Conservation (phyloP, 2,329 filamentous ascomycete species). For the Ophiostoma quercus region DNA sequence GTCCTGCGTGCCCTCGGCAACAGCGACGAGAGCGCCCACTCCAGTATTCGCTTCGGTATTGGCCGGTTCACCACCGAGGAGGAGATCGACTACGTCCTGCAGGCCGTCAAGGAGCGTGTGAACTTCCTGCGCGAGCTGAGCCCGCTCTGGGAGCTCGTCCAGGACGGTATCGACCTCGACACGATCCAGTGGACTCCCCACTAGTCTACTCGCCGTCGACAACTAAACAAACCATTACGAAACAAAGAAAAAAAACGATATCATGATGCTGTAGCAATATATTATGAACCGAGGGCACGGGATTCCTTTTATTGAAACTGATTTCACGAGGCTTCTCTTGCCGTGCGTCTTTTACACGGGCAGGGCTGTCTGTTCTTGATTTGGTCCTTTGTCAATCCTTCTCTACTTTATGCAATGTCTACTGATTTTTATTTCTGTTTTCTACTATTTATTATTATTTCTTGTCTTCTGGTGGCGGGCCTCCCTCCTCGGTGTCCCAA, state of each 20-base stretch:
- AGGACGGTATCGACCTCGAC: conserved; percentile 91
- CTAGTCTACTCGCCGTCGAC: conserved; percentile 38
- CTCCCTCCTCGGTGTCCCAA: too few relatives aligned
- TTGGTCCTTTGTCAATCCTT: neutral
- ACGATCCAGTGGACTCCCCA: conserved; percentile 99
- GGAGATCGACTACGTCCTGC: conserved; percentile 96
- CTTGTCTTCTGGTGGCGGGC: too few relatives aligned
- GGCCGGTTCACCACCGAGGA: conserved; percentile 91
- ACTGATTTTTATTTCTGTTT: too few relatives aligned
- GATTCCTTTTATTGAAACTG: neutral
- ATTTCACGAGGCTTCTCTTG: neutral
- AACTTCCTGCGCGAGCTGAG: conserved; percentile 90
- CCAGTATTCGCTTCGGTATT: conserved; percentile 95
- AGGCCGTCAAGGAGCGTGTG: conserved; percentile 86
- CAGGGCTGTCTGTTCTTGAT: neutral
- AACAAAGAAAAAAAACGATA: neutral
- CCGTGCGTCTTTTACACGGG: neutral
- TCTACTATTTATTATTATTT: too few relatives aligned
- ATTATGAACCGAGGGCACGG: neutral
- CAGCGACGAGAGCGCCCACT: conserved; percentile 96
- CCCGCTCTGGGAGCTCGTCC: conserved; percentile 94
- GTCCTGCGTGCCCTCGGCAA: conserved; percentile 90
- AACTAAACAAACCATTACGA: conserved; percentile 24
- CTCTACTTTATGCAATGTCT: neutral
- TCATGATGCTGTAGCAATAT: conserved; percentile 13